phyloP scores from a whole-genome alignment of 2,329 filamentous ascomycete genomes.

The Microascus cirrosus region DNA sequence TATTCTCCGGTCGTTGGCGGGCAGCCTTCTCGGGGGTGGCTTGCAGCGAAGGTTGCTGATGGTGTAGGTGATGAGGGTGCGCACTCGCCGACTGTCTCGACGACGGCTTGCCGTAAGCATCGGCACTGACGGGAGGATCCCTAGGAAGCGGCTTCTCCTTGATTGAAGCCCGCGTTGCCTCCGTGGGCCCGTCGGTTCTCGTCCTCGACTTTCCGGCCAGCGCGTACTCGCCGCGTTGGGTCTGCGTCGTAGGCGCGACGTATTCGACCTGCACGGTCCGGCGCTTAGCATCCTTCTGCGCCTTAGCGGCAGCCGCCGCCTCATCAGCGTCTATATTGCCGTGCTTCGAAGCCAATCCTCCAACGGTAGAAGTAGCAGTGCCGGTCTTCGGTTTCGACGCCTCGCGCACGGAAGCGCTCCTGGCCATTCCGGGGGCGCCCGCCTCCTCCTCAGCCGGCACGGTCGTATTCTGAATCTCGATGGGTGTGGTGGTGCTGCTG shows the following conservation, averaged over 20 bases:
- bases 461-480: slow-evolving; percentile 74
- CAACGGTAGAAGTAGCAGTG: slow-evolving; percentile 32
- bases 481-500: slow-evolving; percentile 79
- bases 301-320: slow-evolving; percentile 36
- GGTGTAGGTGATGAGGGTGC: slow-evolving; percentile 34
- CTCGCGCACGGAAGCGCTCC: slow-evolving; percentile 88
- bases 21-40: neutral
- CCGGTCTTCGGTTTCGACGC: slow-evolving; percentile 57
- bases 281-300: slow-evolving; percentile 78
- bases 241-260: slow-evolving; percentile 81
- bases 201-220: slow-evolving; percentile 13
- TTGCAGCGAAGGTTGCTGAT: slow-evolving; percentile 14
- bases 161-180: slow-evolving; percentile 28
- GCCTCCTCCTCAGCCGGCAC: slow-evolving; percentile 43
- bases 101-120: slow-evolving; percentile 25
- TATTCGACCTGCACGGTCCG: slow-evolving; percentile 97
- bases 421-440: slow-evolving; percentile 55
- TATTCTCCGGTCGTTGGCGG: slow-evolving; percentile 29
- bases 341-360: slow-evolving; percentile 61
- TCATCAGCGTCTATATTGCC: slow-evolving; percentile 61
- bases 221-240: slow-evolving; percentile 49
- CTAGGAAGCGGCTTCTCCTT: slow-evolving; percentile 49
- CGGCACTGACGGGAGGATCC: slow-evolving; percentile 39
- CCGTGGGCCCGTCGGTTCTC: slow-evolving; percentile 13
- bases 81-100: slow-evolving; percentile 14